phyloP scores from a whole-genome alignment of 1,139 yeast genomes.

The Pichia sp. region DNA sequence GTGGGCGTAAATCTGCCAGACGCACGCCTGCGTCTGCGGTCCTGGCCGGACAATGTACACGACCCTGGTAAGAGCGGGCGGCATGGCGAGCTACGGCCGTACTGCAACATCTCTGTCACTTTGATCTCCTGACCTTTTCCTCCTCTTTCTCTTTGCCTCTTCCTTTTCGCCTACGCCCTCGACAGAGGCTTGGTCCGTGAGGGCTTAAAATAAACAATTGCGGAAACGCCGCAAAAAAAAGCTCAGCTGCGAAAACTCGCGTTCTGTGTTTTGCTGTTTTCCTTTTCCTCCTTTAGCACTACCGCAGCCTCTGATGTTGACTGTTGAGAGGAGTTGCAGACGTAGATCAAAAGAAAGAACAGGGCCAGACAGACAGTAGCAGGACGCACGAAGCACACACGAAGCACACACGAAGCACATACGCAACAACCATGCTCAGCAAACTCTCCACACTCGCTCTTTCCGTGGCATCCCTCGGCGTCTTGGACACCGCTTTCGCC shows the following conservation, averaged over 20 bases:
- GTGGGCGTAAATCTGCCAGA: conserved; percentile 5
- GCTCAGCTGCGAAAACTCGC: not conserved
- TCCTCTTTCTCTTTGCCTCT: not conserved
- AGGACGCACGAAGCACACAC: not conserved
- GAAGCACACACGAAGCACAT: not conserved
- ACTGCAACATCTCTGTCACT: too few relatives aligned
- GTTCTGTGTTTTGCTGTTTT: not conserved
- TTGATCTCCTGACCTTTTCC: not conserved
- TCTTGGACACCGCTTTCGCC: not conserved
- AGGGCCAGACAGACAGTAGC: too few relatives aligned
- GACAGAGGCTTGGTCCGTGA: not conserved
- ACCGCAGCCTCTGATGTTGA: not conserved
- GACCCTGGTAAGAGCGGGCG: not conserved
- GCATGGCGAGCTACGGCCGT: not conserved
- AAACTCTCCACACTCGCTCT: not conserved
- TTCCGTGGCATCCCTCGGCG: not conserved
- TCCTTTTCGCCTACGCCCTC: not conserved
- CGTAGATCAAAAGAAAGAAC: too few relatives aligned
- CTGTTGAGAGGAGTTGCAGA: not conserved
- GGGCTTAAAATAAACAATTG: not conserved
- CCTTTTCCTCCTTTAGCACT: not conserved
- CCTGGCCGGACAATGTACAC: not conserved
- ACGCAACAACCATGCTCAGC: not conserved
- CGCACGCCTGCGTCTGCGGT: conserved; percentile 2
- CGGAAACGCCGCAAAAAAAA: not conserved